phyloP scores from a whole-genome alignment of 345 rosid genomes.

The Melastoma malabathricum region DNA sequence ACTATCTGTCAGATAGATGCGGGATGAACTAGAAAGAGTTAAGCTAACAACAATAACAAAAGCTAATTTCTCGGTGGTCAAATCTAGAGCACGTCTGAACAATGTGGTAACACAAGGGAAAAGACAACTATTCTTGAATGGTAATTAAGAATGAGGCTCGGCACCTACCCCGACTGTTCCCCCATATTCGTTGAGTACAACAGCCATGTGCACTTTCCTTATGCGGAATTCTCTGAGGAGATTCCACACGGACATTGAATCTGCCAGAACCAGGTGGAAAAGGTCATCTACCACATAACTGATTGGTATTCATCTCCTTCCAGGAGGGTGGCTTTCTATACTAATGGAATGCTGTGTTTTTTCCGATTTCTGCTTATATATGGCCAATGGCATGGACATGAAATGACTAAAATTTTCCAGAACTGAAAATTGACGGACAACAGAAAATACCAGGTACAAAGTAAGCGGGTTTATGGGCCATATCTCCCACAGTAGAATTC shows the following conservation, averaged over 20 bases:
- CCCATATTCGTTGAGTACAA: conserved; percentile 93
- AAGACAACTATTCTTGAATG: no score
- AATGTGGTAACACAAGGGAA: not conserved
- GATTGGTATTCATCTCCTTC: not conserved
- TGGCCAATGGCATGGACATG: no score
- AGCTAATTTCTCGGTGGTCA: no score
- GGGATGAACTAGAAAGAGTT: conserved; percentile 1
- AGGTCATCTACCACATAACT: not conserved
- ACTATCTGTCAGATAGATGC: conserved; percentile 45
- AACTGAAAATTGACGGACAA: not conserved
- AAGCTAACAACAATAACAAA: no score
- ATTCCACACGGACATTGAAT: conserved; percentile 99
- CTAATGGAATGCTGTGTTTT: no score
- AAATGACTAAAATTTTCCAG: no score
- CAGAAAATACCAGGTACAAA: conserved; percentile 76
- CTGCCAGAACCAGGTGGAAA: conserved; percentile 24
- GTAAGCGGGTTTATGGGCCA: conserved; percentile 98
- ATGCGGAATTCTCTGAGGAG: conserved; percentile 97
- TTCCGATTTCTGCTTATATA: no score
- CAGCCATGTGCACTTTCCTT: conserved; percentile 99
- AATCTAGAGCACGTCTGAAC: not conserved
- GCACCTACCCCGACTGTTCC: conserved; percentile 94
- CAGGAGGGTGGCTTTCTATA: no score
- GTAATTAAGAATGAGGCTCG: conserved; percentile 2
- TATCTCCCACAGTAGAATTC: conserved; percentile 67